Evolutionary conservation across 139 green algal species (phyloP), one percentile per base, ranked within the genome.

Genomic region (Haematococcus lacustris): DNA sequence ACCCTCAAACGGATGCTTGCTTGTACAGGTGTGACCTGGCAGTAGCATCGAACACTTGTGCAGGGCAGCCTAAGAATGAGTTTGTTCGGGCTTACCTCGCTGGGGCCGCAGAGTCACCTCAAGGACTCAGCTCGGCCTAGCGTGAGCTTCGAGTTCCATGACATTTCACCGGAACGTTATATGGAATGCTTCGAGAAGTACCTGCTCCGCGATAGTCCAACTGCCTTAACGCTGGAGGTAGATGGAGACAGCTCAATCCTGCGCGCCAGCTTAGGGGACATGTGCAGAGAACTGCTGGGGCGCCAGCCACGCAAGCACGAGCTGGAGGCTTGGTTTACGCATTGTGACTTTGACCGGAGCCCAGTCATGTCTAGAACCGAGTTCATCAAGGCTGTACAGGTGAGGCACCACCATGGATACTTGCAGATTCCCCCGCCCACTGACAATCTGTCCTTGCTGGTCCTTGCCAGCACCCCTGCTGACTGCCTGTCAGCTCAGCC

Each of bases 291-390:
- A 28, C 2, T 80, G 2, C 61, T 80, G 2, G 74, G 74, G 1
- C 47, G 74, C 2, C 74, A 80, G 28, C 74, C 74, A 0, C 74
- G 74, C 7, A 80, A 80, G 38, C 38, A 60, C 26, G 74, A 80
- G 69, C 47, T 80, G 38, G 74, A 80, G 35, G 40, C 41, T 3
- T 80, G 74, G 74, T 80, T 80, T 61, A 80, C 74, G 28, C 41
- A 80, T 38, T 60, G 70, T 30, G 74, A 80, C 50, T 80, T 80
- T 38, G 74, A 80, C 47, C 61, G 74, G 2, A 51, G 41, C 0
- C 68, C 60, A 3, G 61, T 75, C 23, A 80, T 80, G 74, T 37
- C 68, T 1, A 5, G 73, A 0, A 50, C 72, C 1, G 74, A 80
- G 47, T 80, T 73, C 38, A 25, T 76, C 9, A 75, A 75, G 66